These are phyloP conservation scores for Globisporangium canariense DNA, from an alignment of 352 stramenopile genomes.

Conservation along the genomic window DNA sequence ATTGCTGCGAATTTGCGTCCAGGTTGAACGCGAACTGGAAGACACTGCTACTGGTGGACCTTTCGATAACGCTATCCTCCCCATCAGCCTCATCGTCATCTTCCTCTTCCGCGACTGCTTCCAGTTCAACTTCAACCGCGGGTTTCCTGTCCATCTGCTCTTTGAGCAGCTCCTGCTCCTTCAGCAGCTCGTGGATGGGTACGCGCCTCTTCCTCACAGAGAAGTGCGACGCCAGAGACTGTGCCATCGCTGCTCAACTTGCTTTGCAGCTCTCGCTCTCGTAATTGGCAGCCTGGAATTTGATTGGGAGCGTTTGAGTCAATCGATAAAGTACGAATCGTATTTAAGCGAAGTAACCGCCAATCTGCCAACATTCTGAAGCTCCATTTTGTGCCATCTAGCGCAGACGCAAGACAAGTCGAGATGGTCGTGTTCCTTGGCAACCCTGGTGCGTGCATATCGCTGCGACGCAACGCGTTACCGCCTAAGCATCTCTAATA, in stretches of 20 bases:
- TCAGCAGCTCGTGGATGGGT: neutral
- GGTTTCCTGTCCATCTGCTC: neutral
- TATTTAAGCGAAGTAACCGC: neutral
- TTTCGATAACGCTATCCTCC: neutral
- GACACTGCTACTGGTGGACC: neutral
- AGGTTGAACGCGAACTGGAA: slow-evolving; percentile 20
- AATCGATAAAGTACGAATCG: slow-evolving; percentile 10
- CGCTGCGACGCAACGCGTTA: neutral
- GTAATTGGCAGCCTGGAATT: neutral
- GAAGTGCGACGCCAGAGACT: slow-evolving; percentile 18
- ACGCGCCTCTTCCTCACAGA: slow-evolving; percentile 13
- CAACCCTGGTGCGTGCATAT: slow-evolving; percentile 48
- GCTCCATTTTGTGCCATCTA: neutral
- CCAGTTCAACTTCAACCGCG: neutral
- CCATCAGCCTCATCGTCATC: neutral
- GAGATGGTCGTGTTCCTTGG: slow-evolving; percentile 67
- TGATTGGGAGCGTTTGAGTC: neutral
- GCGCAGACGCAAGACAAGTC: slow-evolving; percentile 10
- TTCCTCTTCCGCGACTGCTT: neutral
- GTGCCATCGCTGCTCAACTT: neutral
- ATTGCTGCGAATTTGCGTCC: neutral
- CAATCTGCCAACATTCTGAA: neutral
- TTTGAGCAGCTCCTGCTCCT: neutral
- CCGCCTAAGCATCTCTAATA: no score
- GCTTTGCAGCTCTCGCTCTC: neutral